These are phyloP conservation scores for Scheffersomyces segobiensis DNA, from an alignment of 1,139 yeast species.

Conservation along the genomic window DNA sequence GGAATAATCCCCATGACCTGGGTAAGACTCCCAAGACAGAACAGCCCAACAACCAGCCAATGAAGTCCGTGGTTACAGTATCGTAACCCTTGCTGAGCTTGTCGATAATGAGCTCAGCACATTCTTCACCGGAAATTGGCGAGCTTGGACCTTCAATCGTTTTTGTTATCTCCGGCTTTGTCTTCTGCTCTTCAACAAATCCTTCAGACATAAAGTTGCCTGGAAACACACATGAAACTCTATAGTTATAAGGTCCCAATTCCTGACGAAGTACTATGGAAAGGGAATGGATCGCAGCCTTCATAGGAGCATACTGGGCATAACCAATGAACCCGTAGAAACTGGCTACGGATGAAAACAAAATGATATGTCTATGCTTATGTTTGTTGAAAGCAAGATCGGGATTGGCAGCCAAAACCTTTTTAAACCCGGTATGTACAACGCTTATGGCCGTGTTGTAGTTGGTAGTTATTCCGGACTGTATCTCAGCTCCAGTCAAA, in stretches of 20 bases:
- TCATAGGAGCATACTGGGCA: slow-evolving; percentile 84
- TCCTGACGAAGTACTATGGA: slow-evolving; percentile 84
- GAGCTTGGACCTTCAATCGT: slow-evolving; percentile 81
- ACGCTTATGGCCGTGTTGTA: slow-evolving; percentile 74
- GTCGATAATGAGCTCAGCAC: slow-evolving; percentile 62
- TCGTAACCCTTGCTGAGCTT: slow-evolving; percentile 67
- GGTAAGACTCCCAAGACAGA: slow-evolving; percentile 71
- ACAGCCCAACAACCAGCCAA: slow-evolving; percentile 81
- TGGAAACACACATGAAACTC: slow-evolving; percentile 68
- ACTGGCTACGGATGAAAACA: slow-evolving; percentile 81
- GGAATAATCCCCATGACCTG: slow-evolving; percentile 59
- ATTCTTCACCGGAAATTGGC: slow-evolving; percentile 66
- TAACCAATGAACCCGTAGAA: slow-evolving; percentile 91
- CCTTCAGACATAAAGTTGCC: slow-evolving; percentile 94
- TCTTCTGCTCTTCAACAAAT: slow-evolving; percentile 70
- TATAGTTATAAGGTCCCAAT: slow-evolving; percentile 61
- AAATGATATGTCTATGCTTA: slow-evolving; percentile 59
- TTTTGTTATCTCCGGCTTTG: slow-evolving; percentile 84
- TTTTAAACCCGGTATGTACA: slow-evolving; percentile 60
- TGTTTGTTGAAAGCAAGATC: slow-evolving; percentile 7
- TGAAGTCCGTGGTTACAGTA: slow-evolving; percentile 75
- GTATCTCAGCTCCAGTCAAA: slow-evolving; percentile 56
- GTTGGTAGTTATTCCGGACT: slow-evolving; percentile 63
- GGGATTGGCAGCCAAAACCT: slow-evolving; percentile 19
- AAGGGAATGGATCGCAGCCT: slow-evolving; percentile 76